Evolutionary conservation across 371 early-diverging fungal species (phyloP).

Genomic region (Entomophthora muscae): DNA sequence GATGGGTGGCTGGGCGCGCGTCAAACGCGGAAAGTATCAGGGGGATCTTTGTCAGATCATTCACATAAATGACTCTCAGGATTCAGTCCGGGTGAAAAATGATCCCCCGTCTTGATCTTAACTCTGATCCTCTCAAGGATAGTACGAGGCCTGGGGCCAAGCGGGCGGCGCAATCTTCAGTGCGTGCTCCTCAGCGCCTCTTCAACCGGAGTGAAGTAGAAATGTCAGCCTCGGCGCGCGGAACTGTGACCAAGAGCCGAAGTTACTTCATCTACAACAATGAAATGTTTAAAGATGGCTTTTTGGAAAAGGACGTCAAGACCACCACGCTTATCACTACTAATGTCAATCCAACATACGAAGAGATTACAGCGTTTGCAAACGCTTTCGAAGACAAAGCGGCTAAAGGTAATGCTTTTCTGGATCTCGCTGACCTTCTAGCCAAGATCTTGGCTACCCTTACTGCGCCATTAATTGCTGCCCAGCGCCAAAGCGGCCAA

Average conservation of each 20-base stretch:
- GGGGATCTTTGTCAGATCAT: slow-evolving; percentile 89
- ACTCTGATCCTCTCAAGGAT: slow-evolving; percentile 3
- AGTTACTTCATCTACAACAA: slow-evolving; percentile 57
- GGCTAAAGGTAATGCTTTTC: slow-evolving; percentile 19
- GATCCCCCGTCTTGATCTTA: slow-evolving; percentile 73
- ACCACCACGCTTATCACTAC: slow-evolving; percentile 37
- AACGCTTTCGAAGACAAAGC: slow-evolving; percentile 35
- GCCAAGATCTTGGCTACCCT: neutral
- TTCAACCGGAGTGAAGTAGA: slow-evolving; percentile 55
- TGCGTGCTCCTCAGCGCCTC: slow-evolving; percentile 42
- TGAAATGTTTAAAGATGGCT: slow-evolving; percentile 78
- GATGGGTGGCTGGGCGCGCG: slow-evolving; percentile 76
- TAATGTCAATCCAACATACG: slow-evolving; percentile 69
- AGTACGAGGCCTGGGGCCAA: slow-evolving; percentile 38
- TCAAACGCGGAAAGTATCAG: slow-evolving; percentile 88
- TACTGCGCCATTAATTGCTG: neutral
- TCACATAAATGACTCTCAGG: slow-evolving; percentile 59
- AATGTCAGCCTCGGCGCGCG: slow-evolving; percentile 18
- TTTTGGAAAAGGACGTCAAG: slow-evolving; percentile 77
- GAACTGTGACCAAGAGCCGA: slow-evolving; percentile 17
- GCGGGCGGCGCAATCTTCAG: slow-evolving; percentile 17
- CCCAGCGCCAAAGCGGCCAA: neutral
- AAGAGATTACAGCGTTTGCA: slow-evolving; percentile 78
- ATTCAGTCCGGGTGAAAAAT: slow-evolving; percentile 63
- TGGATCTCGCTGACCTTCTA: neutral